Percentiles rank a stretch among this genome's conserved stretches.
phyloP scores from a whole-genome alignment of 371 early-diverging fungal species.

The Rhizomucor pusillus region DNA sequence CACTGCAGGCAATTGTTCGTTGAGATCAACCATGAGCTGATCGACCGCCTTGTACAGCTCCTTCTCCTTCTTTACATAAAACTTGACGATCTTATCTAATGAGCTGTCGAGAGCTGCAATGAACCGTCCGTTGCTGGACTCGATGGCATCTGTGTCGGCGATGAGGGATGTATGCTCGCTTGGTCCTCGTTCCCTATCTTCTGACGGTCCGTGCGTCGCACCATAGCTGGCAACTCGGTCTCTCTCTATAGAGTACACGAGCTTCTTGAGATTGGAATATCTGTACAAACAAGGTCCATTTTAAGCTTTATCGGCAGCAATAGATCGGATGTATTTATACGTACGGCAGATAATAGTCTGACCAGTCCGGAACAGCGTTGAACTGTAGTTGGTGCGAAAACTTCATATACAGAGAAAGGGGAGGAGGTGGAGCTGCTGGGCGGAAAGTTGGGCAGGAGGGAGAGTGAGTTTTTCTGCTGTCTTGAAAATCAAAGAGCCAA shows the following conservation, averaged over 20 bases:
- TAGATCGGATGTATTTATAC: slow-evolving; percentile 5
- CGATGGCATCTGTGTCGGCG: slow-evolving; percentile 27
- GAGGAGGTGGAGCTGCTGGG: background rate
- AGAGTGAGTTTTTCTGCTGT: slow-evolving; percentile 1
- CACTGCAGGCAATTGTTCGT: slow-evolving; percentile 11
- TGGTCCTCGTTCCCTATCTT: slow-evolving; percentile 28
- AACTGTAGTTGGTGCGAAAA: slow-evolving; percentile 81
- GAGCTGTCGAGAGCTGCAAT: slow-evolving; percentile 75
- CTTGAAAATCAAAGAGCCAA: too few relatives aligned
- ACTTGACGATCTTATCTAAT: slow-evolving; percentile 73
- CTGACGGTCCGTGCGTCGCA: slow-evolving; percentile 13
- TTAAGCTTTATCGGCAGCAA: background rate
- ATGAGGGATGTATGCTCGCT: slow-evolving; percentile 47
- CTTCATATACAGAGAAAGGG: slow-evolving; percentile 13
- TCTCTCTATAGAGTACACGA: slow-evolving; percentile 86
- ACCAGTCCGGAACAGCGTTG: slow-evolving; percentile 91
- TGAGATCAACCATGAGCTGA: slow-evolving; percentile 41
- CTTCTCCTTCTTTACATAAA: slow-evolving; percentile 81
- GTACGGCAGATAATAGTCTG: slow-evolving; percentile 75
- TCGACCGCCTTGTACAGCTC: slow-evolving; percentile 70
- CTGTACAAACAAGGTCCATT: slow-evolving; percentile 28
- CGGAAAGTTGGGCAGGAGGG: background rate
- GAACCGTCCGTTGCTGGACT: slow-evolving; percentile 57
- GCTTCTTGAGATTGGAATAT: slow-evolving; percentile 88
- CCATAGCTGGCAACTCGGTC: slow-evolving; percentile 57